Evolutionary conservation across 2,329 filamentous ascomycete genomes (phyloP), one percentile per base, ranked within the genome.

Genomic region (Aspergillus cejpii): DNA sequence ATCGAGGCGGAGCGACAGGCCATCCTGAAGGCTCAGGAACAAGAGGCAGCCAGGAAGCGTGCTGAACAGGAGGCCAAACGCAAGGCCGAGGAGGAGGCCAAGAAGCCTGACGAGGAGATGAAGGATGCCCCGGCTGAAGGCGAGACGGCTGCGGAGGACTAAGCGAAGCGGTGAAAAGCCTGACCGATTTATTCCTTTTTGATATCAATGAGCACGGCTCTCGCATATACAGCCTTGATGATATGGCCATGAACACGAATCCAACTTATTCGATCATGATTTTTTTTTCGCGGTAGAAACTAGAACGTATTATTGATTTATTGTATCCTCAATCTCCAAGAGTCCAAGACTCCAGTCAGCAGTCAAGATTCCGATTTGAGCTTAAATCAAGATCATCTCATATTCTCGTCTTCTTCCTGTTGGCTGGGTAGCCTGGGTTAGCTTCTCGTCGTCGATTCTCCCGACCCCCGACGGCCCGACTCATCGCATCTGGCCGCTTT

Each of bases 1-100:
- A 74, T 89, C 53, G 87, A 96, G 71, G 80, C 83, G 49, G 88
- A 96, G 72, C 85, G 89, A 56, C 81, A 86, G 64, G 85, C 84
- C 15, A 70, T 83, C 33, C 80, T 73, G 52, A 75, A 79, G 66
- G 74, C 73, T 33, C 73, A 88, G 64, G 87, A 91, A 61, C 78
- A 80, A 60, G 77, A 72, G 29, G 72, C 71, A 12, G 79, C 77
- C 47, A 84, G 79, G 70, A 79, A 78, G 68, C 72, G 74, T 43
- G 79, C 77, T 20, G 78, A 81, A 60, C 70, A 82, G 42, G 88
- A 92, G 47, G 86, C 86, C 51, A 84, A 87, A 69, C 81, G 81
- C 65, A 83, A 84, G 57, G 84, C 85, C 45, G 87, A 86, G 70
- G 85, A 87, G 69, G 74, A 78, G 53, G 67, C 71, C 49, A 76